Base-by-base conservation (phyloP, 1,284 basidiomycete species). In the Chiua sp. region DNA sequence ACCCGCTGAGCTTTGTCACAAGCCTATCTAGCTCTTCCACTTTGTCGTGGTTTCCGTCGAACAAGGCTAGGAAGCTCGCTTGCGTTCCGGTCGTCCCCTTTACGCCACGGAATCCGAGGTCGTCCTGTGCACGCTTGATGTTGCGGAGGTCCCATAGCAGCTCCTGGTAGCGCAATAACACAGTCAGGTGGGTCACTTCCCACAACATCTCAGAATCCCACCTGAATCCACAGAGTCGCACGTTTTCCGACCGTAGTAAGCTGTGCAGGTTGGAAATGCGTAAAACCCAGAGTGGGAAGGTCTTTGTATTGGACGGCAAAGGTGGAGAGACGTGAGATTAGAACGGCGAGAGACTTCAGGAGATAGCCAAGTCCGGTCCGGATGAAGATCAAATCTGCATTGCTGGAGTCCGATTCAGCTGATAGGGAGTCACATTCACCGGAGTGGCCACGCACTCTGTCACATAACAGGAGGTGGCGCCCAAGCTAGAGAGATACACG, bases 1-100 rank as follows among this genome's bases (percentile, higher is more conserved):
- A 99, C 16, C 94, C 96, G 51, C 88, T 94, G 37, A 98, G 87
- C 70, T 91, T 83, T 11, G 98, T 98, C 33, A 98, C 96, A 47
- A 89, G 86, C 66, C 85, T 83, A 77, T 99, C 98, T 46, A 99
- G 88, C 42, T 89, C 86, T 72, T 98, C 92, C 46, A 98, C 96
- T 83, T 98, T 98, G 66, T 87, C 87, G 75, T 98, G 95, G 75
- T 98, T 91, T 3, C 96, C 96, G 65, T 98, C 93, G 70, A 99
- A 99, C 28, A 99, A 82, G 2, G 94, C 82, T 53, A 99, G 81
- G 83, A 99, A 99, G 66, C 92, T 95, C 4, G 94, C 98, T 75
- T 99, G 98, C 1, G 98, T 99, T 30, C 98, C 98, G 0, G 98
- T 99, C 0, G 98, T 99, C 30, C 98, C 98, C 79, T 99, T 99